Evolutionary conservation across 2,329 filamentous ascomycete species (phyloP).

Genomic region (Aspergillus hiratsukae): DNA sequence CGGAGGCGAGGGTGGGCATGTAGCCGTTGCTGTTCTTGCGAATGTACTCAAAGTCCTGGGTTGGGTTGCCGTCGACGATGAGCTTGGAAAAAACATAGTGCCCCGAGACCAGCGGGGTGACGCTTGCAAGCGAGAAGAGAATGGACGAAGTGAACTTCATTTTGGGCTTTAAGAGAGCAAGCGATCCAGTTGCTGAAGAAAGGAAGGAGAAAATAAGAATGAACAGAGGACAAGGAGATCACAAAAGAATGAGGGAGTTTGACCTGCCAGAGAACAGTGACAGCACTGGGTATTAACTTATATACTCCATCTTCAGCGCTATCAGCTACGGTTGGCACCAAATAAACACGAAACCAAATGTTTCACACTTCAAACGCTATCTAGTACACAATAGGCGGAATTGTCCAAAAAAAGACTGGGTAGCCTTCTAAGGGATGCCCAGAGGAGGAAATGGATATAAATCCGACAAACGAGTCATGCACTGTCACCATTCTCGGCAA

Average conservation of each 20-base stretch:
- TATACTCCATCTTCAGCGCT: background rate
- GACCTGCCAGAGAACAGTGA: background rate
- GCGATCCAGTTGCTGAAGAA: background rate
- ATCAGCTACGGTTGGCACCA: background rate
- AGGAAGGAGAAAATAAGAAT: background rate
- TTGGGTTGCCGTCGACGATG: conserved; percentile 8
- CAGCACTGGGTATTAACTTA: background rate
- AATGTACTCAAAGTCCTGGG: conserved; percentile 10
- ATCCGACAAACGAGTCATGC: background rate
- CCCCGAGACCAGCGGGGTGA: conserved; percentile 5
- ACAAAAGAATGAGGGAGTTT: background rate
- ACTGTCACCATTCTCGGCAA: background rate
- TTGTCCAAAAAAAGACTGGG: too few relatives aligned
- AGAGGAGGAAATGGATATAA: background rate
- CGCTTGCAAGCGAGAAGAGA: background rate
- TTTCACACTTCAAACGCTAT: background rate
- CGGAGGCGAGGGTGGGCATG: conserved; percentile 7
- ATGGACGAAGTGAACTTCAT: background rate
- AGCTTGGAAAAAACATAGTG: conserved; percentile 15
- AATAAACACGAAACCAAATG: background rate
- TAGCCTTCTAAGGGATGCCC: too few relatives aligned
- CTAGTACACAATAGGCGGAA: too few relatives aligned
- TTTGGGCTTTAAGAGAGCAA: background rate
- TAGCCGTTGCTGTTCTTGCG: conserved; percentile 15
- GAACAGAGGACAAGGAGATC: background rate